Conservation (phyloP, 2,329 filamentous ascomycete species). For the Alternaria alternata region DNA sequence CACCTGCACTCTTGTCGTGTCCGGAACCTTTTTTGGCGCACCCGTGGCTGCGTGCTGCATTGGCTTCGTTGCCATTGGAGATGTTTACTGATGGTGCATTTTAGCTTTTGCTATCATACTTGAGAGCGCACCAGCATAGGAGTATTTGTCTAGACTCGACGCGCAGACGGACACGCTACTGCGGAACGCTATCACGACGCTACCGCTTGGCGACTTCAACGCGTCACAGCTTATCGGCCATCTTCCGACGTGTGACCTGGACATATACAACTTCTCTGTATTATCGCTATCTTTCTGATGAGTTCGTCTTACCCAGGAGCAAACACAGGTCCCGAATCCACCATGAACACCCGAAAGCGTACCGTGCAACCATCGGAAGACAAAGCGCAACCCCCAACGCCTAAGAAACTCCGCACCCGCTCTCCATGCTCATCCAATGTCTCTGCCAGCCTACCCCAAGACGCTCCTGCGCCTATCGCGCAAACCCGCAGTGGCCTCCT, state of each 20-base stretch:
- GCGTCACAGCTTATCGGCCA: not conserved
- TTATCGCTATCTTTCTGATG: not conserved
- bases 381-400: not conserved
- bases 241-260: not conserved
- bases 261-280: not conserved
- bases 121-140: too few relatives aligned
- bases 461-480: slow-evolving; percentile 1
- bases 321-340: not conserved
- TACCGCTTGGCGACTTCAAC: slow-evolving; percentile 1
- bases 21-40: not conserved
- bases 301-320: not conserved
- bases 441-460: not conserved
- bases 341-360: slow-evolving; percentile 15
- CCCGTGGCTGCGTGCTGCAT: not conserved
- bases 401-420: slow-evolving; percentile 17
- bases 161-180: not conserved
- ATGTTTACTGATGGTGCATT: fast-evolving
- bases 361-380: slow-evolving; percentile 7
- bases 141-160: not conserved
- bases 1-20: slow-evolving; percentile 8
- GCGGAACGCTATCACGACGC: not conserved
- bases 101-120: not conserved
- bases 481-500: slow-evolving; percentile 21
- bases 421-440: slow-evolving; percentile 3
- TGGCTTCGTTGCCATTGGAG: not conserved